Evolutionary conservation across 2,329 filamentous ascomycete genomes (phyloP), one percentile per base, ranked within the genome.

Genomic region (Trichoderma endophyticum): DNA sequence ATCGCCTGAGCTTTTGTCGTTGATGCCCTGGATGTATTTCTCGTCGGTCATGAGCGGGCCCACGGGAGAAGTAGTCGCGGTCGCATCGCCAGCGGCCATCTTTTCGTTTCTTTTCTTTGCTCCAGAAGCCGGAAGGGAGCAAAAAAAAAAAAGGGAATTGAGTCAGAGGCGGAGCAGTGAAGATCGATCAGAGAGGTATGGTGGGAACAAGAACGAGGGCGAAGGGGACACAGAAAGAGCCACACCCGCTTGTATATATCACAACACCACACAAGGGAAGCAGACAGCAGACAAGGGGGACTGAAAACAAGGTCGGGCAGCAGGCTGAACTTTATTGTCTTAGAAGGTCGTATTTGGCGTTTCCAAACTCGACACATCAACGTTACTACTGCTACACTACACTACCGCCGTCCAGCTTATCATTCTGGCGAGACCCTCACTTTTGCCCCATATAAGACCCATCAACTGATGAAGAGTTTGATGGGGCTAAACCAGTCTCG

Each of bases 21-120:
- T 78, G 75, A 78, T 80, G 32, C 72, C 73, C 30, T 73, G 75
- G 28, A 76, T 75, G 39, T 76, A 73, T 76, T 80, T 80, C 74
- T 80, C 78, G 74, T 77, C 75, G 43, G 66, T 73, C 43, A 77
- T 62, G 32, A 68, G 64, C 32, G 68, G 69, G 6, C 64, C 61
- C 70, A 56, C 66, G 61, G 70, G 56, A 63, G 61, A 6, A 32
- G 60, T 30, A n/a, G 57, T 62, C 28, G 21, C 34, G 18, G 62
- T 65, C 62, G 70, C 72, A 61, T 73, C 72, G 61, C 71, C 73
- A 28, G 70, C 54, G 36, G 70, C 73, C 69, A 59, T 71, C 71
- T 57, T 57, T 18, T 34, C 70, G 36, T 57, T 18, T 34, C 67
- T 65, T 43, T 6, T 39, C 6, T 62, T 14, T 36, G n/a, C 30